These are phyloP conservation scores for Diplodia sapinea DNA, from an alignment of 2,329 filamentous ascomycete genomes.

Conservation along the genomic window DNA sequence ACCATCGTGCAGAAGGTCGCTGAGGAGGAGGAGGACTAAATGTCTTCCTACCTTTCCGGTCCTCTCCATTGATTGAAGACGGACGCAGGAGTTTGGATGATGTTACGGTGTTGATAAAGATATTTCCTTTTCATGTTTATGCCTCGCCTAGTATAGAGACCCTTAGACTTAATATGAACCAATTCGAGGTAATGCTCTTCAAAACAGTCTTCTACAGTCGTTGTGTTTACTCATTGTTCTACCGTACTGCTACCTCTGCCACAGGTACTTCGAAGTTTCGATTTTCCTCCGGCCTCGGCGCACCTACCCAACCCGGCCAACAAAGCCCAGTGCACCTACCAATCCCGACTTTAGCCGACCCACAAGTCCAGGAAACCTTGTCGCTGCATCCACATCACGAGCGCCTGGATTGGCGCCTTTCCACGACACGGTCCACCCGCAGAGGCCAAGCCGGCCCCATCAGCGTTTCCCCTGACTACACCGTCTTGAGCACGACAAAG, in stretches of 20 bases:
- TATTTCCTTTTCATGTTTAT: constrained; percentile 24
- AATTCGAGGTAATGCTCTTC: constrained; percentile 28
- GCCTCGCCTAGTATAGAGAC: constrained; percentile 30
- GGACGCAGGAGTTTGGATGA: constrained; percentile 31
- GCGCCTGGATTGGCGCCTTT: constrained; percentile 16
- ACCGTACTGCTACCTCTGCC: constrained; percentile 16
- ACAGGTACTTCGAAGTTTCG: constrained; percentile 5
- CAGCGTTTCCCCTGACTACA: constrained; percentile 24
- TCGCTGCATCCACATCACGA: constrained; percentile 12
- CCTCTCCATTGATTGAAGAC: constrained; percentile 23
- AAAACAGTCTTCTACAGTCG: constrained; percentile 13
- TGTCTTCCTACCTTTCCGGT: constrained; percentile 22
- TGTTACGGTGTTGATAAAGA: constrained; percentile 27
- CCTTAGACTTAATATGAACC: constrained; percentile 22
- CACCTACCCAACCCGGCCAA: not conserved
- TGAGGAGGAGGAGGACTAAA: constrained; percentile 56
- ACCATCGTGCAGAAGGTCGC: constrained; percentile 51
- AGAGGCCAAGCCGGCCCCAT: constrained; percentile 14
- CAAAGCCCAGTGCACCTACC: not conserved
- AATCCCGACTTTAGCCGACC: constrained; percentile 11
- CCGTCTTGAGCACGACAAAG: constrained; percentile 18
- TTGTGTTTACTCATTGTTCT: constrained; percentile 14
- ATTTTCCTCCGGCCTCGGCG: constrained; percentile 11
- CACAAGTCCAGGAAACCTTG: constrained; percentile 10
- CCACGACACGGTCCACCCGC: constrained; percentile 22